phyloP scores from a whole-genome alignment of 148 eudicot species.

The Polygonum aviculare region DNA sequence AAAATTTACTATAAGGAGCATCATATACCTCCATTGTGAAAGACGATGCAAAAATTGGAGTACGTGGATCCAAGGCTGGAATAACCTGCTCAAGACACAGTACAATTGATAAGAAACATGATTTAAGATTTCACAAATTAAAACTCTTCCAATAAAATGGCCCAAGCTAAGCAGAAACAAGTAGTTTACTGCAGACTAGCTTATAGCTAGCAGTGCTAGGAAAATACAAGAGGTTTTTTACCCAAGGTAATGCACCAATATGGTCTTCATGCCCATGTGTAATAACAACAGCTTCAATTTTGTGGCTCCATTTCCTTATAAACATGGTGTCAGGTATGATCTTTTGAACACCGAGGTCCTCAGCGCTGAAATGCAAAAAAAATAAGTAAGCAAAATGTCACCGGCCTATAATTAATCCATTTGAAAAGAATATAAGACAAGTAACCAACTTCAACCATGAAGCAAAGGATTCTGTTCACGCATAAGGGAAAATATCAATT shows the following conservation, averaged over 20 bases:
- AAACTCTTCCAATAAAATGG: not conserved
- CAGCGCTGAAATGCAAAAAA: constrained; percentile 42
- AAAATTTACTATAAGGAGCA: not conserved
- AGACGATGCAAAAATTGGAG: constrained; percentile 95
- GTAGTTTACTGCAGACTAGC: not conserved
- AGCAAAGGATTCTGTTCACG: not conserved
- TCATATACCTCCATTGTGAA: constrained; percentile 91
- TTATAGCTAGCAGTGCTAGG: constrained; percentile 8
- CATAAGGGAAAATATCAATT: not conserved
- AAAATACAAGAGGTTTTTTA: constrained; percentile 56
- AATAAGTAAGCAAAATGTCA: not conserved
- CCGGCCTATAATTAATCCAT: not conserved
- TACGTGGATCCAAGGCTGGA: constrained; percentile 77
- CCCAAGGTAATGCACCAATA: constrained; percentile 99
- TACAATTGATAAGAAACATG: constrained; percentile 1
- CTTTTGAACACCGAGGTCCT: constrained; percentile 94
- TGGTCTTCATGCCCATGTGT: constrained; percentile 99
- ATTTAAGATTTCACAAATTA: not conserved
- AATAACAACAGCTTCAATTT: constrained; percentile 94
- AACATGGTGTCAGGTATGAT: constrained; percentile 91
- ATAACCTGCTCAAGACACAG: constrained; percentile 58
- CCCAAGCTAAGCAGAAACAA: not conserved
- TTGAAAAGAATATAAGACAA: not conserved
- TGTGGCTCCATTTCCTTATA: constrained; percentile 92
- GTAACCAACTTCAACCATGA: not conserved